These are phyloP conservation scores for Xylaria sp. DNA, from an alignment of 2,329 filamentous ascomycete genomes.

Conservation along the genomic window DNA sequence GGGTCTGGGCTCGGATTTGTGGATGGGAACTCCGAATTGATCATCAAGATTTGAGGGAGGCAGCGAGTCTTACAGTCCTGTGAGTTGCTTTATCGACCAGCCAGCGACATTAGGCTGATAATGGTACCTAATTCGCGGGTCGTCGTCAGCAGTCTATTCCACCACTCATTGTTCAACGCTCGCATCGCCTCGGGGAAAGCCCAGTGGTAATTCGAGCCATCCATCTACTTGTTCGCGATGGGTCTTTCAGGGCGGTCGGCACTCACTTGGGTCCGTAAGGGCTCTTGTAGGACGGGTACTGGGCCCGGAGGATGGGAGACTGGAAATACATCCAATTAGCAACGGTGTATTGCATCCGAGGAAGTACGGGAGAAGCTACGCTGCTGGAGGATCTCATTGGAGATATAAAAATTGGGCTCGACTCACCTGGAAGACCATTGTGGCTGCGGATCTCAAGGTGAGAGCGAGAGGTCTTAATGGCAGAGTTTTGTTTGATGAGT, in stretches of 20 bases:
- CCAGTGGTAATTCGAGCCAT: neutral
- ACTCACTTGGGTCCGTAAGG: conserved; percentile 74
- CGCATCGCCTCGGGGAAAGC: conserved; percentile 4
- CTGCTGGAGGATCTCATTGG: neutral
- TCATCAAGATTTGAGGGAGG: neutral
- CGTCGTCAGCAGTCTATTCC: conserved; percentile 24
- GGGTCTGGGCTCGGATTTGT: neutral
- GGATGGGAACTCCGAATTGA: no score
- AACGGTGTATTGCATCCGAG: neutral
- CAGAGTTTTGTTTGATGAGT: conserved; percentile 26
- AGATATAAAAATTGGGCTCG: neutral
- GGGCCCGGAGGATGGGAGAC: conserved; percentile 58
- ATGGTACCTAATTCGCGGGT: conserved; percentile 62
- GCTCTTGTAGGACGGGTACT: conserved; percentile 64
- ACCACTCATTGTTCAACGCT: neutral
- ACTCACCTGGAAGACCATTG: conserved; percentile 45
- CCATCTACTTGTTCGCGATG: neutral
- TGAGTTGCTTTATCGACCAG: conserved; percentile 59
- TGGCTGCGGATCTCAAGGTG: conserved; percentile 37
- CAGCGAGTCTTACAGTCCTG: conserved; percentile 61
- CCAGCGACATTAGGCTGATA: conserved; percentile 66
- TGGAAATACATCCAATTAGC: conserved; percentile 43
- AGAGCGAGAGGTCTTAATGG: conserved; percentile 40
- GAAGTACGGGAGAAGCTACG: neutral
- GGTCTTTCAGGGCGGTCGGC: conserved; percentile 33